Conservation (phyloP, 192 early-diverging fungal genomes). For the Ambispora gerdemannii region DNA sequence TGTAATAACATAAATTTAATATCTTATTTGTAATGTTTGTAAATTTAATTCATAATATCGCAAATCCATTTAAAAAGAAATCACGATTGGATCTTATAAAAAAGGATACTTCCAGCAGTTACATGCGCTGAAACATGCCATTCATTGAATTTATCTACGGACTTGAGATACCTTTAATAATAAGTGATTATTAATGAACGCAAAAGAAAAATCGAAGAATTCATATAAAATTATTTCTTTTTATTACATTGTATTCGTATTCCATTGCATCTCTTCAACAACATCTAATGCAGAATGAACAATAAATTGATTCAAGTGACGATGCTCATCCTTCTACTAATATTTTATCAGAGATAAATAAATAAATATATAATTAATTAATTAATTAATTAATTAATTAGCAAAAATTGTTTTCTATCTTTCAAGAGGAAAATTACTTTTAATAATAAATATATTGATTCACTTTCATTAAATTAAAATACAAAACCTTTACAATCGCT, state of each 20-base stretch:
- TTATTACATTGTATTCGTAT: conserved; percentile 73
- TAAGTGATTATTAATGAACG: neutral
- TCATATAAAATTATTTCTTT: neutral
- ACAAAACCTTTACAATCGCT: conserved; percentile 32
- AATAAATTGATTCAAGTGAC: conserved; percentile 95
- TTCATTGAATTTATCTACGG: conserved; percentile 95
- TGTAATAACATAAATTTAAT: conserved; percentile 81
- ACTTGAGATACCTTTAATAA: conserved; percentile 78
- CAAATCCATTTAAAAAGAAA: neutral
- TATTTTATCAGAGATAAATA: too few species aligned
- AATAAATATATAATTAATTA: too few species aligned
- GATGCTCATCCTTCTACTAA: conserved; percentile 70
- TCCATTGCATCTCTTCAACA: conserved; percentile 93
- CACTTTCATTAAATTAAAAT: neutral
- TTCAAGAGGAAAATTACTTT: too few species aligned
- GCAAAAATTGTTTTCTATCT: too few species aligned
- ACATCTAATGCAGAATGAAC: conserved; percentile 95
- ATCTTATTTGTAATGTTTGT: conserved; percentile 55
- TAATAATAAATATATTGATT: neutral
- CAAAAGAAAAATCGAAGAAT: neutral
- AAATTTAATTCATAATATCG: neutral
- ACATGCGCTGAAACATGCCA: conserved; percentile 90
- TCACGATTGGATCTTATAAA: neutral
- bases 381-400: too few species aligned
- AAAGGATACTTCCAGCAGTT: conserved; percentile 71